phyloP scores from a whole-genome alignment of 768 basidiomycete species.

The Pleurotus djamor region DNA sequence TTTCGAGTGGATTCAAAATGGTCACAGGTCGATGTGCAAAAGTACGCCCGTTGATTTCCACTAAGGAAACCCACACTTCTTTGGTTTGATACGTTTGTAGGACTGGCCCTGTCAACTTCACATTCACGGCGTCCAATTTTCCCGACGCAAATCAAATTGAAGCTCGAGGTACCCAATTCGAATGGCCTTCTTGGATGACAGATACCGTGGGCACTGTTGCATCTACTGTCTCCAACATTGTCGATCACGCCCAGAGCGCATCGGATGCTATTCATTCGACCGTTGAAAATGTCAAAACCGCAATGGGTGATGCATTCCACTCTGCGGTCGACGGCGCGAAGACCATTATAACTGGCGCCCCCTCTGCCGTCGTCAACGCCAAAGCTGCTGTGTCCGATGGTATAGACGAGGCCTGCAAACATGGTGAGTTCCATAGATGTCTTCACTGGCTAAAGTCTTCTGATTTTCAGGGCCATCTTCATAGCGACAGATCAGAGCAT shows the following conservation, averaged over 20 bases:
- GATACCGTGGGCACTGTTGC: not conserved
- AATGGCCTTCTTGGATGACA: not conserved
- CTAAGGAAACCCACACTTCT: not conserved
- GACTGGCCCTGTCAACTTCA: slow-evolving; percentile 4
- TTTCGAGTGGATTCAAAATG: not conserved
- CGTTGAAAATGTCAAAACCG: too few relatives aligned
- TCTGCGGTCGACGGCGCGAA: too few relatives aligned
- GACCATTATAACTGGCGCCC: not conserved
- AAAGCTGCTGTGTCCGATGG: not conserved
- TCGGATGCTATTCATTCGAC: too few relatives aligned
- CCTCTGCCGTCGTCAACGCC: not conserved
- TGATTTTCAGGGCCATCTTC: too few relatives aligned
- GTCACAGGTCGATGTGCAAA: not conserved
- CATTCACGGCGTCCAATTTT: slow-evolving; percentile 10
- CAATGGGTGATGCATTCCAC: too few relatives aligned
- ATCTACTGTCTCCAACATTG: not conserved
- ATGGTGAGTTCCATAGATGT: too few relatives aligned
- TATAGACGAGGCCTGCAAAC: not conserved
- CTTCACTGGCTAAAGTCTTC: too few relatives aligned
- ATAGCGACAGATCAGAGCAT: too few relatives aligned
- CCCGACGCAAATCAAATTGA: not conserved
- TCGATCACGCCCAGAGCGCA: too few relatives aligned
- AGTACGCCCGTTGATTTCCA: not conserved
- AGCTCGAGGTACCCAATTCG: not conserved
- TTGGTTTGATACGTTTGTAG: not conserved